A percentile compares a stretch with the other conserved stretches of the same genome.
These are phyloP conservation scores for Ceratocystis cubensis DNA, from an alignment of 2,329 filamentous ascomycete species.

Conservation along the genomic window DNA sequence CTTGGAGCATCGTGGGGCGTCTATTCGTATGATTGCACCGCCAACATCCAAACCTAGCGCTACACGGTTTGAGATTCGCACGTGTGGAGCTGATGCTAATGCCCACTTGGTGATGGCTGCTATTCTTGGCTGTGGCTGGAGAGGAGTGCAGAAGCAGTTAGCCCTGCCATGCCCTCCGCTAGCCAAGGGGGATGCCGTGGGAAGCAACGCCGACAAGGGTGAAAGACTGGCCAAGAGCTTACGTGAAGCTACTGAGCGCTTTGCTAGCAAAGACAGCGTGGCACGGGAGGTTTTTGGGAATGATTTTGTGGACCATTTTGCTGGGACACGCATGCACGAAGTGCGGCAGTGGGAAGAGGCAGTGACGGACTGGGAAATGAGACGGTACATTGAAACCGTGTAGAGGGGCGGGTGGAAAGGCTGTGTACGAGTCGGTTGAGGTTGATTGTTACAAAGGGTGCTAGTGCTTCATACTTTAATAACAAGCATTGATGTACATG, in stretches of 20 bases:
- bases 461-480: too few relatives aligned
- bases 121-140: slow-evolving; percentile 76
- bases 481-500: too few relatives aligned
- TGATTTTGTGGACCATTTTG: slow-evolving; percentile 91
- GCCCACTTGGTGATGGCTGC: slow-evolving; percentile 77
- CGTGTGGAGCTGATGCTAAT: slow-evolving; percentile 89
- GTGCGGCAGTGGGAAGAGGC: slow-evolving; percentile 85
- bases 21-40: slow-evolving; percentile 77
- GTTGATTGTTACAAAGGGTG: too few relatives aligned
- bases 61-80: slow-evolving; percentile 84
- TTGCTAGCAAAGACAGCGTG: slow-evolving; percentile 65
- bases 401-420: slow-evolving; percentile 25
- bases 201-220: slow-evolving; percentile 57
- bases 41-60: slow-evolving; percentile 74
- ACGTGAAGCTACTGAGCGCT: slow-evolving; percentile 69
- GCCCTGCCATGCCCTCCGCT: slow-evolving; percentile 71
- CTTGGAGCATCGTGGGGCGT: slow-evolving; percentile 84
- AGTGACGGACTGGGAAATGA: slow-evolving; percentile 87
- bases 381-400: slow-evolving; percentile 67
- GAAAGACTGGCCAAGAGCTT: slow-evolving; percentile 70
- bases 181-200: slow-evolving; percentile 72
- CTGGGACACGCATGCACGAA: slow-evolving; percentile 85
- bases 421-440: too few relatives aligned
- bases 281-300: slow-evolving; percentile 92
- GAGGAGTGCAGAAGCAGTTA: slow-evolving; percentile 85